Conservation (phyloP, 305 asterid genomes). For the Fraxinus latifolia region DNA sequence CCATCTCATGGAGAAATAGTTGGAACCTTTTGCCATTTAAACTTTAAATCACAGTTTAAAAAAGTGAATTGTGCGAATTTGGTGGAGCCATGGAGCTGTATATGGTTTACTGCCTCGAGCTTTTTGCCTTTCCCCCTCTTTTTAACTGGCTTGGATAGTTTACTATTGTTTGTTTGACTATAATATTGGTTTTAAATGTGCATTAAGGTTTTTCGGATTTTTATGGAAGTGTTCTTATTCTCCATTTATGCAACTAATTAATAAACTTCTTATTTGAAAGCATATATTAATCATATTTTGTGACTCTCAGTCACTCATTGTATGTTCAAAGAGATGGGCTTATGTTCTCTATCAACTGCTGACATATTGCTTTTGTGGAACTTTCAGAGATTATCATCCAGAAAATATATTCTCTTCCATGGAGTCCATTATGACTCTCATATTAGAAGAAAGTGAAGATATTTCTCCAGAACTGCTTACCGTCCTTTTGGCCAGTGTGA, state of each 20-base stretch:
- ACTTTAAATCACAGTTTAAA: neutral
- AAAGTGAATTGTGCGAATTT: neutral
- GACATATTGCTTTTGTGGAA: slow-evolving; percentile 22
- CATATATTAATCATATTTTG: neutral
- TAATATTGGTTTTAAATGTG: neutral
- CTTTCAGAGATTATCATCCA: slow-evolving; percentile 66
- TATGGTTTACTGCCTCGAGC: neutral
- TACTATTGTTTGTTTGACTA: neutral
- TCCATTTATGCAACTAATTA: neutral
- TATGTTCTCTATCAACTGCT: slow-evolving; percentile 18
- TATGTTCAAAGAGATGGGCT: slow-evolving; percentile 10
- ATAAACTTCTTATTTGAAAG: neutral
- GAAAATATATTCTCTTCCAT: slow-evolving; percentile 63
- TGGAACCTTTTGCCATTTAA: neutral
- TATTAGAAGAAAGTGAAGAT: slow-evolving; percentile 95
- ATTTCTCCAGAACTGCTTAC: slow-evolving; percentile 60
- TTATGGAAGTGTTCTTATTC: neutral
- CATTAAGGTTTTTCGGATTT: neutral
- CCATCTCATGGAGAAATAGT: neutral
- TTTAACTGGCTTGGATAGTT: neutral
- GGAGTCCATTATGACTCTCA: slow-evolving; percentile 91
- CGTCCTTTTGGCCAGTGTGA: slow-evolving; percentile 60
- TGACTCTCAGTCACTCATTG: slow-evolving; percentile 11
- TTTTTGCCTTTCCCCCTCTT: neutral
- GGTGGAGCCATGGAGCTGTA: neutral